Conservation (phyloP, 176 grass and related monocot genomes). For the Paspalum notatum region DNA sequence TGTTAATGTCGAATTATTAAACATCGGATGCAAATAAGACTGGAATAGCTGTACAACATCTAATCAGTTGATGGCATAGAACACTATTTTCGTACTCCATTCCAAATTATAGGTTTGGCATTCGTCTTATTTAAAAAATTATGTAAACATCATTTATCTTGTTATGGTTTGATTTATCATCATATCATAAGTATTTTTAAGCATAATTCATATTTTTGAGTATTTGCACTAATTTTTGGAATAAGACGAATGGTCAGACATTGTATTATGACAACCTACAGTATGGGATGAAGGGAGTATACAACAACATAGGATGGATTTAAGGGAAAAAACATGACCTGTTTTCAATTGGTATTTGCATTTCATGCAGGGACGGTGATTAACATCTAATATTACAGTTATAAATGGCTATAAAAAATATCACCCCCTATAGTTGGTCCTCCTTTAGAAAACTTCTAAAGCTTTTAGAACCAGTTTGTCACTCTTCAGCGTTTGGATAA, state of each 20-base stretch:
- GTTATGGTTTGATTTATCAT: too few species aligned
- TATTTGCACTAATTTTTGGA: too few species aligned
- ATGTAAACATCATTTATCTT: too few species aligned
- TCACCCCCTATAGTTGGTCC: neutral
- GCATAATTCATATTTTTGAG: too few species aligned
- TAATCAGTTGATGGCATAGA: slow-evolving; percentile 20
- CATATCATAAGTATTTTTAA: too few species aligned
- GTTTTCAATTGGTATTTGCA: slow-evolving; percentile 5
- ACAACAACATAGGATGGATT: neutral
- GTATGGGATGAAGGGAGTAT: neutral
- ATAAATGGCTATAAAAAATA: neutral
- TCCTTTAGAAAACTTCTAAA: neutral
- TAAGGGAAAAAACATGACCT: neutral
- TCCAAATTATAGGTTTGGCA: too few species aligned
- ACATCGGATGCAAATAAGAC: slow-evolving; percentile 4
- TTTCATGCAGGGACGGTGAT: neutral
- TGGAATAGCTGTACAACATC: slow-evolving; percentile 19
- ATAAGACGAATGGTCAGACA: too few species aligned
- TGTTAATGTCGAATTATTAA: slow-evolving; percentile 13
- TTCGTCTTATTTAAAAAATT: too few species aligned
- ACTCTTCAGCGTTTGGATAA: neutral
- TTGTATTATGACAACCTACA: too few species aligned
- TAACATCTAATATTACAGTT: neutral
- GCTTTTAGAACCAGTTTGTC: neutral
- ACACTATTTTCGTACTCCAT: neutral